A percentile compares a stretch with the other conserved stretches of the same genome.
Evolutionary conservation across 2,329 filamentous ascomycete genomes (phyloP).

Genomic region (Mollisia scopiformis): DNA sequence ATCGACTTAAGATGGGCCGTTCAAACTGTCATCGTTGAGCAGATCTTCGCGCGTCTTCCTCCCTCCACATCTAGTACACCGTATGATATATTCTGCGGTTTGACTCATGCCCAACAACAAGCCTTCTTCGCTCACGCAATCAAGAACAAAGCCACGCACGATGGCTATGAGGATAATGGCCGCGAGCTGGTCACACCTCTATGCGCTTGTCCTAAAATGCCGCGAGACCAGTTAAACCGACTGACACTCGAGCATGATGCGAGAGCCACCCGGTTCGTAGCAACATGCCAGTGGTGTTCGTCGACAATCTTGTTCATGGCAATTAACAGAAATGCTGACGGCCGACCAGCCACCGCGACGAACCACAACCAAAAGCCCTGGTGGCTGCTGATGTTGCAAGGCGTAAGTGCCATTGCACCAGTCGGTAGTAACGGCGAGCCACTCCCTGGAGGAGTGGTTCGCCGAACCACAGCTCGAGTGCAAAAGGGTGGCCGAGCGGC

Average conservation of each 20-base stretch:
- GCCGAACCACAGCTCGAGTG: not conserved
- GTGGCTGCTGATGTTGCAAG: not conserved
- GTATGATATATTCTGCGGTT: not conserved
- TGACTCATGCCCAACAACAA: not conserved
- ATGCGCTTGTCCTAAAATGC: not conserved
- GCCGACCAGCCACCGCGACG: not conserved
- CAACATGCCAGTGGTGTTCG: no score
- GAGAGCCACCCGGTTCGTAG: not conserved
- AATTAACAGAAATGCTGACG: no score
- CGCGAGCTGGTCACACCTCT: not conserved
- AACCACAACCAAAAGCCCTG: not conserved
- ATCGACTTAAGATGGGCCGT: not conserved
- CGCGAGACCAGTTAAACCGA: not conserved
- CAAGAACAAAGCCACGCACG: not conserved
- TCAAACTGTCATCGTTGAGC: not conserved
- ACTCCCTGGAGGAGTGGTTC: not conserved
- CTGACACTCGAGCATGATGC: not conserved
- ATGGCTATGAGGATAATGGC: not conserved
- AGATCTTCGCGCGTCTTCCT: not conserved
- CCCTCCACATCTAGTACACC: not conserved
- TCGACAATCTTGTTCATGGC: no score
- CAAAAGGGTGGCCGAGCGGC: no score
- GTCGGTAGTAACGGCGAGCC: not conserved
- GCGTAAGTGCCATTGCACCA: not conserved
- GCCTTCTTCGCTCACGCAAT: not conserved